phyloP scores from a whole-genome alignment of 768 basidiomycete genomes.

The Heimioporus sp. region DNA sequence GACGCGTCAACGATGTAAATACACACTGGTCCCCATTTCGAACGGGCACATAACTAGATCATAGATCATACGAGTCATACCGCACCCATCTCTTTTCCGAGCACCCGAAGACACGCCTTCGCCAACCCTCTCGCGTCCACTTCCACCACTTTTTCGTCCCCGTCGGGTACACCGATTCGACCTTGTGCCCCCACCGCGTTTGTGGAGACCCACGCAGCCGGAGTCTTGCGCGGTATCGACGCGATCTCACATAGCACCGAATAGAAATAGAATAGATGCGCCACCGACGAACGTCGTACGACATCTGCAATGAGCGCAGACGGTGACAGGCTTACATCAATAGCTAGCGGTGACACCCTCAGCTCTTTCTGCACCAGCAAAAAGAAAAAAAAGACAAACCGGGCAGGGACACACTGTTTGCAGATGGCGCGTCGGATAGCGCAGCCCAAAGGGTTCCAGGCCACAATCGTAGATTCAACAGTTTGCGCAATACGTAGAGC shows the following conservation, averaged over 20 bases:
- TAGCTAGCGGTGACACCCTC: constrained; percentile 18
- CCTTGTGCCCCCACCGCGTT: constrained; percentile 6
- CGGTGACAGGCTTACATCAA: constrained; percentile 46
- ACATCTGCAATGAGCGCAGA: constrained; percentile 64
- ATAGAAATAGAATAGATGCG: constrained; percentile 90
- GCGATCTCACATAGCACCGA: constrained; percentile 75
- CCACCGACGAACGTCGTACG: constrained; percentile 69
- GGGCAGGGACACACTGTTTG: constrained; percentile 54
- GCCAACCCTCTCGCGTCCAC: constrained; percentile 67
- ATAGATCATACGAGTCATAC: constrained; percentile 13
- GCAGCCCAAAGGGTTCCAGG: constrained; percentile 77
- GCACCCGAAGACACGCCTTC: constrained; percentile 60
- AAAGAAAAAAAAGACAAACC: constrained; percentile 37
- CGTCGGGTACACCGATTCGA: constrained; percentile 22
- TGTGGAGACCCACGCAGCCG: constrained; percentile 59
- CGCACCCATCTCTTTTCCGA: constrained; percentile 74
- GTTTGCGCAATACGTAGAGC: constrained; percentile 75
- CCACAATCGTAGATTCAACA: constrained; percentile 72
- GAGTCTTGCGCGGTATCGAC: constrained; percentile 65
- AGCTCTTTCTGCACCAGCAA: not conserved
- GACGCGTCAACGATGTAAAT: too few species aligned
- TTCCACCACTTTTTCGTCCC: constrained; percentile 36
- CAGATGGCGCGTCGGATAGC: constrained; percentile 60
- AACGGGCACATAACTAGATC: not conserved
- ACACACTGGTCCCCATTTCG: too few species aligned